A percentile compares a stretch with the other conserved stretches of the same genome.
These are phyloP conservation scores for Apiotrichum sp. DNA, from an alignment of 1,284 basidiomycete genomes.

Conservation along the genomic window DNA sequence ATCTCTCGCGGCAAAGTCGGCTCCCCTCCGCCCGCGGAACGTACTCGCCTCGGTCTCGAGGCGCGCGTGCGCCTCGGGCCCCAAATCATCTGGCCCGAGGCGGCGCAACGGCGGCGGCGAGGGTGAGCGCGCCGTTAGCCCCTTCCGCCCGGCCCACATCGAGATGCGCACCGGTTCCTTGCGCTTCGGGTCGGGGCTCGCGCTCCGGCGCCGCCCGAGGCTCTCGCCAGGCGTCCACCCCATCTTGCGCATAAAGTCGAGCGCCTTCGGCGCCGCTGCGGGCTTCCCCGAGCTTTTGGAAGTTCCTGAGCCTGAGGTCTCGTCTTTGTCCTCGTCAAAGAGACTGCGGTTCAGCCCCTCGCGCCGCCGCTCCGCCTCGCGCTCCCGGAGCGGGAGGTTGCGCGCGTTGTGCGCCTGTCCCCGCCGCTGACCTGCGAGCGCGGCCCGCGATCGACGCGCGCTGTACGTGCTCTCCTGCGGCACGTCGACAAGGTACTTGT, in stretches of 20 bases:
- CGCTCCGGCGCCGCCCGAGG: slow-evolving; percentile 30
- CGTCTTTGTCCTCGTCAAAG: slow-evolving; percentile 22
- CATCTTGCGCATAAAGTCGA: slow-evolving; percentile 47
- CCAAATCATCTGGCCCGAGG: slow-evolving; percentile 25
- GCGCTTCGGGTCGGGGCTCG: slow-evolving; percentile 14
- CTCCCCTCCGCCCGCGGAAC: slow-evolving; percentile 34
- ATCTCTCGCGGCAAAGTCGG: slow-evolving; percentile 29
- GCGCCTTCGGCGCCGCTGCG: slow-evolving; percentile 29
- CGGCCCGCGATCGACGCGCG: slow-evolving; percentile 21
- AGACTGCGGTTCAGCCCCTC: slow-evolving; percentile 37
- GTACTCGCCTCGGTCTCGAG: slow-evolving; percentile 31
- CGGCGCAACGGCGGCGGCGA: slow-evolving; percentile 33
- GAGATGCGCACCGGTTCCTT: slow-evolving; percentile 43
- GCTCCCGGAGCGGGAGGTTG: slow-evolving; percentile 4
- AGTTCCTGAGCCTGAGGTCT: neutral
- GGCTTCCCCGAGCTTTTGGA: neutral
- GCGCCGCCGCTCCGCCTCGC: slow-evolving; percentile 33
- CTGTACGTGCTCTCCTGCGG: slow-evolving; percentile 27
- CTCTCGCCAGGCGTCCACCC: slow-evolving; percentile 47
- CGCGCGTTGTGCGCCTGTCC: slow-evolving; percentile 32
- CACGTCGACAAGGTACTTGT: slow-evolving; percentile 43
- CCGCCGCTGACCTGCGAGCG: slow-evolving; percentile 23
- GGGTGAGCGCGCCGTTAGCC: slow-evolving; percentile 32
- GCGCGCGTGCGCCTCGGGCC: slow-evolving; percentile 23
- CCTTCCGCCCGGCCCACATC: slow-evolving; percentile 41